Conservation (phyloP, 108 stramenopile genomes). For the Skeletonema grethae region DNA sequence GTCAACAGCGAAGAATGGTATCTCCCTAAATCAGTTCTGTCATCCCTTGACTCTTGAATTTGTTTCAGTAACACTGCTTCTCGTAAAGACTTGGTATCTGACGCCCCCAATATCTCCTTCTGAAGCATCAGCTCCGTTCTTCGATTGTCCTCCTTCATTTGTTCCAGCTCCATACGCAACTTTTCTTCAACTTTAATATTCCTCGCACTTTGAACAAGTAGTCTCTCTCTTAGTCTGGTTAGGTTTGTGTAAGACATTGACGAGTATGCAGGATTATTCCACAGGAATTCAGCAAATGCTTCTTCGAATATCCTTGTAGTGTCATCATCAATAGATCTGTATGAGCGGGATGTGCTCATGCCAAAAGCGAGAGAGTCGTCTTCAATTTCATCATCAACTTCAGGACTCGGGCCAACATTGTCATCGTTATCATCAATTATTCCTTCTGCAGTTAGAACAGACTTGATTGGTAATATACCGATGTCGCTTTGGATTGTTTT, state of each 20-base stretch:
- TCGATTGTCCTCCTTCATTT: constrained; percentile 28
- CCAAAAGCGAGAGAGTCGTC: background rate
- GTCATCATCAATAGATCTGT: constrained; percentile 13
- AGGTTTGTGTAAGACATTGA: constrained; percentile 41
- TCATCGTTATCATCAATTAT: constrained; percentile 14
- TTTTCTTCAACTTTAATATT: constrained; percentile 30
- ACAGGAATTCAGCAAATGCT: constrained; percentile 43
- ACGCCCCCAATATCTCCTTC: constrained; percentile 37
- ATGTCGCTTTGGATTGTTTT: background rate
- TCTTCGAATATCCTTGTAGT: constrained; percentile 35
- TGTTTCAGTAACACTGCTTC: constrained; percentile 37
- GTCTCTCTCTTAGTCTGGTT: constrained; percentile 27
- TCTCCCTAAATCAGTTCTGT: constrained; percentile 1
- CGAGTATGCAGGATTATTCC: constrained; percentile 43
- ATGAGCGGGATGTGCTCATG: constrained; percentile 2
- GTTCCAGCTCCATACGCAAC: constrained; percentile 20
- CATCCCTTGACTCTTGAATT: constrained; percentile 34
- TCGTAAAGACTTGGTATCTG: constrained; percentile 31
- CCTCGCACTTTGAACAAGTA: constrained; percentile 23
- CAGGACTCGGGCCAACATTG: background rate
- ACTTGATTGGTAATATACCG: constrained; percentile 8
- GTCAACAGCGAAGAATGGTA: constrained; percentile 8
- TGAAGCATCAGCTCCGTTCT: constrained; percentile 40
- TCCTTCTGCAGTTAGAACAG: constrained; percentile 36
- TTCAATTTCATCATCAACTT: constrained; percentile 1